Percentiles rank a stretch among this genome's conserved stretches.
phyloP scores from a whole-genome alignment of 1,139 yeast species.

The Zygoascus sp. region DNA sequence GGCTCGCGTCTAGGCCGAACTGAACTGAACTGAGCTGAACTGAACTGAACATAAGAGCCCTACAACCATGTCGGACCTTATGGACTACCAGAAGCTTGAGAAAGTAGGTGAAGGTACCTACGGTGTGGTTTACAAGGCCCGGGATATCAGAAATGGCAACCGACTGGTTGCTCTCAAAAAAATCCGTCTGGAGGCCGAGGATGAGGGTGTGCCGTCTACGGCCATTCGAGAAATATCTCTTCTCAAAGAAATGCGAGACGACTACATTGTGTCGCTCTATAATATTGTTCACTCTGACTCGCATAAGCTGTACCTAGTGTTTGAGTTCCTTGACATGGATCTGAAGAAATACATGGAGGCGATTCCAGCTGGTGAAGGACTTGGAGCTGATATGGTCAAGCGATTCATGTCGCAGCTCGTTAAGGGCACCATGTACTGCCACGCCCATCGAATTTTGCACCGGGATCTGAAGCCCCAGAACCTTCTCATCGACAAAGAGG shows the following conservation, averaged over 20 bases:
- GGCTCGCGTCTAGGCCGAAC: too few relatives aligned
- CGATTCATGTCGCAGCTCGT: slow-evolving; percentile 89
- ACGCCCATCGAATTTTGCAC: slow-evolving; percentile 89
- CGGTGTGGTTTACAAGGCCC: slow-evolving; percentile 96
- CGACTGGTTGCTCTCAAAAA: slow-evolving; percentile 92
- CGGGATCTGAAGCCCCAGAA: slow-evolving; percentile 97
- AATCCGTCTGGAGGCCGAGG: slow-evolving; percentile 93
- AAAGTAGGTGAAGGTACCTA: slow-evolving; percentile 97
- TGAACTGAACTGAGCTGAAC: too few relatives aligned
- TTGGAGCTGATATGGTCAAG: slow-evolving; percentile 87
- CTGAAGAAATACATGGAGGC: slow-evolving; percentile 95
- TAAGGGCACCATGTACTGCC: slow-evolving; percentile 92
- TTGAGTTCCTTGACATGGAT: slow-evolving; percentile 90
- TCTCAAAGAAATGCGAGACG: slow-evolving; percentile 87
- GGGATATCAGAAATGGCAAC: slow-evolving; percentile 83
- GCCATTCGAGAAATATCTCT: slow-evolving; percentile 95
- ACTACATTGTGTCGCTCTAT: slow-evolving; percentile 82
- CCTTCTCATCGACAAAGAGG: slow-evolving; percentile 88
- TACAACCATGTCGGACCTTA: slow-evolving; percentile 77
- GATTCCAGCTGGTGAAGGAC: slow-evolving; percentile 85
- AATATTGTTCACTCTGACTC: slow-evolving; percentile 97
- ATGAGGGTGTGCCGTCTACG: slow-evolving; percentile 98
- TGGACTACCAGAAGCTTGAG: slow-evolving; percentile 89
- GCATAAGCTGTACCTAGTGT: slow-evolving; percentile 86
- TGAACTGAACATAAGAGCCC: too few relatives aligned